Conservation (phyloP, 805 yeast genomes). For the Kazachstania psychrophila region DNA sequence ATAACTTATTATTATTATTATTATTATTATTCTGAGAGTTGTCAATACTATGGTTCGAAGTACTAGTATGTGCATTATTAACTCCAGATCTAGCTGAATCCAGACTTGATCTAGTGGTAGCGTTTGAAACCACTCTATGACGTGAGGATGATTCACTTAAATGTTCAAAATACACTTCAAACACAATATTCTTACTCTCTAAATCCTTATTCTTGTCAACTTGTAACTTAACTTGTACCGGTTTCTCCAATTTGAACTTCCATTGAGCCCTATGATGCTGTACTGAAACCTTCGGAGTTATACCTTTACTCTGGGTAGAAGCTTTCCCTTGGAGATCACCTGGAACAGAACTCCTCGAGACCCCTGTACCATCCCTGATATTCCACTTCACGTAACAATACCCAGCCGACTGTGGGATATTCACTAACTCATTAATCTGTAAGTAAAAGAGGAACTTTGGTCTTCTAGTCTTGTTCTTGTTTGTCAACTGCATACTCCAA, state of each 20-base stretch:
- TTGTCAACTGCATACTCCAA: conserved; percentile 6
- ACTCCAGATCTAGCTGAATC: conserved; percentile 1
- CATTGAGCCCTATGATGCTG: conserved; percentile 46
- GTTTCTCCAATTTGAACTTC: conserved; percentile 32
- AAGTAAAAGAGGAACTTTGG: conserved; percentile 58
- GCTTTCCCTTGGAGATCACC: background rate
- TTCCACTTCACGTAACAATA: conserved; percentile 55
- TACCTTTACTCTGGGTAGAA: conserved; percentile 24
- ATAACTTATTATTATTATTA: too few species aligned
- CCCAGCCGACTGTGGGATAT: conserved; percentile 75
- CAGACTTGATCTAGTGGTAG: background rate
- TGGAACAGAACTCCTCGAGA: conserved; percentile 6
- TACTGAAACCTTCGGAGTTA: conserved; percentile 38
- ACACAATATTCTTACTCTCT: conserved; percentile 29
- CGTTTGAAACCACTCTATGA: background rate
- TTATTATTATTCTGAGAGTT: too few species aligned
- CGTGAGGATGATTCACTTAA: conserved; percentile 2
- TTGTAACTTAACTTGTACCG: conserved; percentile 34
- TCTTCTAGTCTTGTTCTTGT: conserved; percentile 29
- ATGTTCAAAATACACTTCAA: conserved; percentile 40
- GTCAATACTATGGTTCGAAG: too few species aligned
- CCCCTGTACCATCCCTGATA: conserved; percentile 40
- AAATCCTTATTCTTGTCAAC: conserved; percentile 32
- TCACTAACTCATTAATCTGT: conserved; percentile 59
- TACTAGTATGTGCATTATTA: too few species aligned